Base-by-base conservation (phyloP, 805 yeast genomes). In the Ogataea paradorogensis region DNA sequence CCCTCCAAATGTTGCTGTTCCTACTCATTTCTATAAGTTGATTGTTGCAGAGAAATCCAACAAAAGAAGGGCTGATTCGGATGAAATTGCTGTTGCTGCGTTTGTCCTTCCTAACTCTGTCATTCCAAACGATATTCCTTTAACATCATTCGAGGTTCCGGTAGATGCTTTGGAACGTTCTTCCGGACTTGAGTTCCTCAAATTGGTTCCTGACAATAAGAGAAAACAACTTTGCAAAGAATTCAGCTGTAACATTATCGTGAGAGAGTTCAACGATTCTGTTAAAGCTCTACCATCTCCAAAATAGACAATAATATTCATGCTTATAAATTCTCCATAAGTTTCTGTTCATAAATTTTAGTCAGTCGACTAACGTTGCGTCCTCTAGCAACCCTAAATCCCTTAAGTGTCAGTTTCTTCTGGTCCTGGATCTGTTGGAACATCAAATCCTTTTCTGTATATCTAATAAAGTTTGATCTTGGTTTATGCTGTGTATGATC, bases 1-100 rank as follows among this genome's bases (percentile, higher is more conserved):
- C 53, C 99, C 99, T 9, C 98, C 99, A 35, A 86, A 78, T 55
- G 73, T 93, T 38, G 98, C 99, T 0, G 99, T 93, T 9, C 99
- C 99, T 18, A 93, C 99, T 0, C 99, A 93, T 62, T 93, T 93
- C 58, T 93, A 82, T 75, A 93, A 93, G 66, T 66, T 93, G 43
- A 68, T 93, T 40, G 86, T 93, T 33, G 97, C 93, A 7, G 98
- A 93, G 61, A 63, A 67, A 13, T 73, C 78, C 4, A 33, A 41
- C 16, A 59, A 53, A 4, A 65, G 59, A 26, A 53, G 62, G 38
- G 62, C 71, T 10, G 47, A 45, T 30, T 53, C 63, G 3, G 67
- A 67, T 7, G 69, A 68, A 10, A 66, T 87, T 9, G 78, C 91
- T 3, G 87, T 88, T 7, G 98, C 84, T 1, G 96, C 98, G 0